Percentiles rank a stretch among this genome's conserved stretches.
Evolutionary conservation across 139 green algal species (phyloP).

Genomic region (Micractinium sp.): DNA sequence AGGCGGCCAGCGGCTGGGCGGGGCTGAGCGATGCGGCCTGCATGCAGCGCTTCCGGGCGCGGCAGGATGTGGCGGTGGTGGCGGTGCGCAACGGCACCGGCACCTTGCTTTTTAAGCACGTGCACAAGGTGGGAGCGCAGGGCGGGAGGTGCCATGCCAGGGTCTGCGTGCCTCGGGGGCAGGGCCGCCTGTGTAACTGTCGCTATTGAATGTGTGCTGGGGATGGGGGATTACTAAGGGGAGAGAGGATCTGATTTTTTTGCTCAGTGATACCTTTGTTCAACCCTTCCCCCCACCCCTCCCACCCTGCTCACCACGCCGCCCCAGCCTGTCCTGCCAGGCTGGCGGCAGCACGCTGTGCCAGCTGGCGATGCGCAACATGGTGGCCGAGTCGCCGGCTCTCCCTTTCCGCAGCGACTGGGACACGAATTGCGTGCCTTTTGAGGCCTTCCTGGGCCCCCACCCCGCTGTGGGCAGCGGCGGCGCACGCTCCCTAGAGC

Average conservation of each 20-base stretch:
- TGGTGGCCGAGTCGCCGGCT: not conserved
- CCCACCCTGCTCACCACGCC: not conserved
- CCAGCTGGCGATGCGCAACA: constrained; percentile 27
- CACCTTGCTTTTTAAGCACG: constrained; percentile 36
- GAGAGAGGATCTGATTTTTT: no score
- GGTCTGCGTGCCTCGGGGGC: no score
- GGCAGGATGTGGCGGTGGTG: not conserved
- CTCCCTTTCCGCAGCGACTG: constrained; percentile 28
- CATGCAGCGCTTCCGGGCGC: not conserved
- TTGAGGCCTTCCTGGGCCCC: constrained; percentile 34
- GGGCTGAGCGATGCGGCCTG: not conserved
- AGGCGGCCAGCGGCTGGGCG: constrained; percentile 6
- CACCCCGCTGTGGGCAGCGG: constrained; percentile 31
- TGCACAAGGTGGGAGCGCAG: constrained; percentile 24
- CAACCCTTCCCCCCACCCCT: no score
- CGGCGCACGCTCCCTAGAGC: not conserved
- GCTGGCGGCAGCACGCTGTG: constrained; percentile 39
- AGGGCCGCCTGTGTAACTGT: no score
- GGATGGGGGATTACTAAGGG: no score
- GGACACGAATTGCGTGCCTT: constrained; percentile 43
- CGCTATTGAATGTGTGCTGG: no score
- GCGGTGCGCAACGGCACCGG: not conserved
- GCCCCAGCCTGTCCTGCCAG: not conserved
- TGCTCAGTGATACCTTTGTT: no score
- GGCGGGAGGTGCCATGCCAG: no score